Evolutionary conservation across 768 basidiomycete species (phyloP).

Genomic region (Rhizopogon rudus): DNA sequence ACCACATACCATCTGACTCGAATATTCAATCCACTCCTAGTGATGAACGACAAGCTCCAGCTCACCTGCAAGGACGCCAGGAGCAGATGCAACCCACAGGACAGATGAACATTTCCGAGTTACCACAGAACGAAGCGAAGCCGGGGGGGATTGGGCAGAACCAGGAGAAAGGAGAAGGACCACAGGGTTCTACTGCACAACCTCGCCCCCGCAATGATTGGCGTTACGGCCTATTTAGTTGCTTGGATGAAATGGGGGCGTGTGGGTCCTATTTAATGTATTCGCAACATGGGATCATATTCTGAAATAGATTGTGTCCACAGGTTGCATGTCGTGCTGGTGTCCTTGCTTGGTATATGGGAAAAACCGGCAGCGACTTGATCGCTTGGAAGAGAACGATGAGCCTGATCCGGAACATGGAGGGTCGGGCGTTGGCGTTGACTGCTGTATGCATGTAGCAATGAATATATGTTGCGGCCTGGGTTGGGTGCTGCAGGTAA

Average conservation of each 20-base stretch:
- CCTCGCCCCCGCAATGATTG: not conserved
- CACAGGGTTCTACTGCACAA: not conserved
- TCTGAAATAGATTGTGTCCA: not conserved
- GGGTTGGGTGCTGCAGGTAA: slow-evolving; percentile 4
- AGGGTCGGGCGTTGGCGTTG: slow-evolving; percentile 13
- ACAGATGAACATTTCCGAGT: not conserved
- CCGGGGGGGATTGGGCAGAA: not conserved
- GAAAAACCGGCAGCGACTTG: slow-evolving; percentile 29
- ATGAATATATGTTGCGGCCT: slow-evolving; percentile 2
- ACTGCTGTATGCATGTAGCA: slow-evolving; percentile 12
- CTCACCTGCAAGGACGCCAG: not conserved
- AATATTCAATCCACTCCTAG: not conserved
- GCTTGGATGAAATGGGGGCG: not conserved
- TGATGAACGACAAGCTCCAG: not conserved
- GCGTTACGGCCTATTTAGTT: not conserved
- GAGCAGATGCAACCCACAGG: not conserved
- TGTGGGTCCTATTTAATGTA: not conserved
- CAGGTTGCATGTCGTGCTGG: slow-evolving; percentile 21
- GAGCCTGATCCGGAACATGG: slow-evolving; percentile 33
- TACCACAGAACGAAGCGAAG: not conserved
- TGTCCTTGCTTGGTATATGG: slow-evolving; percentile 36
- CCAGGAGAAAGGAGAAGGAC: not conserved
- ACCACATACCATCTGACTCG: too few species aligned
- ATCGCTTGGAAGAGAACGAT: slow-evolving; percentile 26
- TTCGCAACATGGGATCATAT: not conserved